A percentile compares a stretch with the other conserved stretches of the same genome.
Evolutionary conservation across 1,284 basidiomycete genomes (phyloP).

Genomic region (Kwoniella shivajii): DNA sequence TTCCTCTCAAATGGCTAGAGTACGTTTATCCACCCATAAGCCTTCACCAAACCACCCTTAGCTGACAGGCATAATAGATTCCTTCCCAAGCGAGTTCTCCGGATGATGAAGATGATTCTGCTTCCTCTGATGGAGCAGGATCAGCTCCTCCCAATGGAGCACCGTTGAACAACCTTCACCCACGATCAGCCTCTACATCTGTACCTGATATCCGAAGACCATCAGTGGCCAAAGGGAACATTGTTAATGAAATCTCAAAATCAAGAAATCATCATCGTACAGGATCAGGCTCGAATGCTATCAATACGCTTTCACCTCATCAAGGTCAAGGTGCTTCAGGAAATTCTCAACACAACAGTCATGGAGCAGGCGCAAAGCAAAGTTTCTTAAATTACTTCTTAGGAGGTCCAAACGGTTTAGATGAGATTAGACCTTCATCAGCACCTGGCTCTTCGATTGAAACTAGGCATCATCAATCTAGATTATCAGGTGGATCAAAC

Average conservation of each 20-base stretch:
- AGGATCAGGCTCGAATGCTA: conserved; percentile 21
- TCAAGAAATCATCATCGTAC: conserved; percentile 31
- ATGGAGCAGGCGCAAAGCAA: conserved; percentile 63
- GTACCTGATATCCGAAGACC: conserved; percentile 66
- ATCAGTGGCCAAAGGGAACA: conserved; percentile 17
- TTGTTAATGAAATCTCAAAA: conserved; percentile 7
- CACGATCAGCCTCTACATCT: conserved; percentile 76
- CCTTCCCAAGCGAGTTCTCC: conserved; percentile 35
- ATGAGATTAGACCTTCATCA: conserved; percentile 10
- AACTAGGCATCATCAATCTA: conserved; percentile 18
- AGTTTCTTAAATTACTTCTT: conserved; percentile 96
- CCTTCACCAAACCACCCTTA: neutral
- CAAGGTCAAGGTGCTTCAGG: no score
- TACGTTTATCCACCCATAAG: conserved; percentile 8
- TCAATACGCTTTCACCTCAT: conserved; percentile 37
- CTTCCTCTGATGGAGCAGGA: conserved; percentile 46
- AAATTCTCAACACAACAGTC: no score
- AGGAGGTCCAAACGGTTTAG: conserved; percentile 62
- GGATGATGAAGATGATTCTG: conserved; percentile 44
- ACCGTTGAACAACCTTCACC: conserved; percentile 58
- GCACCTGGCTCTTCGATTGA: conserved; percentile 13
- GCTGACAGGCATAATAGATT: conserved; percentile 13
- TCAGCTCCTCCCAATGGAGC: conserved; percentile 60
- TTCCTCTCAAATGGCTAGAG: conserved; percentile 23
- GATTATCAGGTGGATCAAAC: conserved; percentile 1